Percentiles rank a stretch among this genome's conserved stretches.
These are phyloP conservation scores for Stachybotrys echinatus DNA, from an alignment of 2,329 filamentous ascomycete genomes.

Conservation along the genomic window DNA sequence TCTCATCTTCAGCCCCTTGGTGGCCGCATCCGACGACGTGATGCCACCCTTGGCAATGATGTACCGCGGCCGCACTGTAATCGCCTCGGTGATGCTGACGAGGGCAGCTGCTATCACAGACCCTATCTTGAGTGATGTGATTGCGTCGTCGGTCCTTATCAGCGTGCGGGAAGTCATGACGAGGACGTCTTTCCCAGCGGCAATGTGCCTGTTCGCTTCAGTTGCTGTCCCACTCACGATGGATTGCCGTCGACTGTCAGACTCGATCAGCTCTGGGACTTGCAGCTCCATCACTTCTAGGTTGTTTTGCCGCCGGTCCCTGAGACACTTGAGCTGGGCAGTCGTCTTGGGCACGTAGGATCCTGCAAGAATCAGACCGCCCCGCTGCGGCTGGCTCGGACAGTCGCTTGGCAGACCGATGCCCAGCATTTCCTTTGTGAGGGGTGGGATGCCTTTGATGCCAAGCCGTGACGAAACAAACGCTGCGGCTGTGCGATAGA, in stretches of 20 bases:
- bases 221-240: slow-evolving; percentile 26
- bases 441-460: slow-evolving; percentile 41
- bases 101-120: slow-evolving; percentile 44
- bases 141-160: slow-evolving; percentile 37
- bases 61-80: slow-evolving; percentile 45
- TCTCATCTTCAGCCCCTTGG: slow-evolving; percentile 47
- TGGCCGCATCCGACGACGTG: slow-evolving; percentile 52
- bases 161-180: slow-evolving; percentile 53
- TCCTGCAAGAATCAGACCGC: slow-evolving; percentile 48
- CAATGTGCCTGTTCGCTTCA: slow-evolving; percentile 18
- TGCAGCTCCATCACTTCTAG: slow-evolving; percentile 43
- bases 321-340: slow-evolving; percentile 40
- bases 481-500: slow-evolving; percentile 32
- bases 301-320: slow-evolving; percentile 27
- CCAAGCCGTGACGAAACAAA: slow-evolving; percentile 43
- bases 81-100: slow-evolving; percentile 37
- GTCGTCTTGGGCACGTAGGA: slow-evolving; percentile 56
- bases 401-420: slow-evolving; percentile 17
- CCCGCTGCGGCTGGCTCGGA: too few species aligned
- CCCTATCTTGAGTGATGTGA: slow-evolving; percentile 44
- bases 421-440: slow-evolving; percentile 37
- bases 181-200: slow-evolving; percentile 42
- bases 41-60: slow-evolving; percentile 57
- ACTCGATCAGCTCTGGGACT: slow-evolving; percentile 21
- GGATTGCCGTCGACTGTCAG: slow-evolving; percentile 22